Conservation (phyloP, 169 alveolate species). For the Plasmodium reichenowi region DNA sequence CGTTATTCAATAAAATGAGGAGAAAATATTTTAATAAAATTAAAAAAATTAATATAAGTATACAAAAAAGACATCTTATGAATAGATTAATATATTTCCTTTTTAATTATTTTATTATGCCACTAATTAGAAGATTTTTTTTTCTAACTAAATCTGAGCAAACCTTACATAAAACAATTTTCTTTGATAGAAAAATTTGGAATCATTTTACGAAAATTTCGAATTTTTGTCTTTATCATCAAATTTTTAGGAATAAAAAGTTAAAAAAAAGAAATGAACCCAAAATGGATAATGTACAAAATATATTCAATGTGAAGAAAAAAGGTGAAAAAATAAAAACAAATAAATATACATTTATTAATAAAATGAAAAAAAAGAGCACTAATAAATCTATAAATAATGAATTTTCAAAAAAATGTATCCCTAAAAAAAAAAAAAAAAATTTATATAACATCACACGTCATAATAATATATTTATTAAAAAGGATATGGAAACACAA, state of each 20-base stretch:
- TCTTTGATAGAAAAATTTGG: constrained; percentile 66
- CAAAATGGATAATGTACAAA: constrained; percentile 2
- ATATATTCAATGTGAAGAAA: background rate
- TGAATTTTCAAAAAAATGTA: background rate
- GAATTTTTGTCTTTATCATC: constrained; percentile 65
- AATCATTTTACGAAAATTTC: constrained; percentile 61
- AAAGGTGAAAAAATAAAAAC: background rate
- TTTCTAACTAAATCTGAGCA: constrained; percentile 72
- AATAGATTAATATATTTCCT: constrained; percentile 68
- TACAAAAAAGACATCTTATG: constrained; percentile 62
- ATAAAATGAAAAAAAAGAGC: background rate
- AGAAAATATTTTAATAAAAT: constrained; percentile 23
- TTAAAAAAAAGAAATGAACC: constrained; percentile 21
- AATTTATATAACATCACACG: too few species aligned
- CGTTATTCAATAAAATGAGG: constrained; percentile 18
- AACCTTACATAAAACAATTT: constrained; percentile 56
- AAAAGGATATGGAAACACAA: background rate
- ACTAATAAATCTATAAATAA: background rate
- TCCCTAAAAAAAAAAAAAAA: too few species aligned
- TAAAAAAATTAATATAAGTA: constrained; percentile 36
- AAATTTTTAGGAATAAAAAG: constrained; percentile 47
- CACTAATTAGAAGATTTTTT: constrained; percentile 51
- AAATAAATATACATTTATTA: background rate
- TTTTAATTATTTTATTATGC: constrained; percentile 76
- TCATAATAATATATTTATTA: too few species aligned